Evolutionary conservation across 305 asterid species (phyloP), one percentile per base, ranked within the genome.

Genomic region (Fraxinus ornus): DNA sequence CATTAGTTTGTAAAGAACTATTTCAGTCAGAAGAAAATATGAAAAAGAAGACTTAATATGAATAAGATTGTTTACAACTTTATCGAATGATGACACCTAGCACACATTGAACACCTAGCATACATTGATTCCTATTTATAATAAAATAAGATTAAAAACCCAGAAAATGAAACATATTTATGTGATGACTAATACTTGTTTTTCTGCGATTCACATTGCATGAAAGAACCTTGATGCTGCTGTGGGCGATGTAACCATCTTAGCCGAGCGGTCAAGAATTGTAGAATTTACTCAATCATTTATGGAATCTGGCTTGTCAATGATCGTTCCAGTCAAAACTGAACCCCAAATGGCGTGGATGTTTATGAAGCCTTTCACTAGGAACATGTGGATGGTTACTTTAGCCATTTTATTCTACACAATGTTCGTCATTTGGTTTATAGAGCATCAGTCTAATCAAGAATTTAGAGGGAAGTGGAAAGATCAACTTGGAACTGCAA

Each of bases 251-350:
- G 73, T 85, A 24, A 85, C 88, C 17, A 79, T 85, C 68, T 49
- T 85, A 62, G 88, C 82, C 8, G 41, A 83, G 36, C 80, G 88
- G 74, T 26, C 81, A 55, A 76, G 66, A 77, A 21, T 62, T 64
- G 79, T 85, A 75, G 88, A 85, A 64, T 85, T 85, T 70, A 85
- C 88, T n/a, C 88, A 79, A 32, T 84, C 86, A 21, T 85, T 66
- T 85, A 83, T 83, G 39, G 88, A 82, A 21, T 85, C 91, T 17
- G 91, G 88, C 21, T 73, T 88, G 87, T 84, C 88, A n/a, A 86
- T 88, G 91, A 2, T 83, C 44, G 91, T 86, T 52, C 82, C 81
- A 13, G 82, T 79, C 49, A 81, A 85, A 78, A 26, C 32, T 9
- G 52, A 77, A 52, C 8, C 49, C 0, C 26, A 60, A 17, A 81